Conservation (phyloP, 2,329 filamentous ascomycete species). For the Diaporthe longicolla region DNA sequence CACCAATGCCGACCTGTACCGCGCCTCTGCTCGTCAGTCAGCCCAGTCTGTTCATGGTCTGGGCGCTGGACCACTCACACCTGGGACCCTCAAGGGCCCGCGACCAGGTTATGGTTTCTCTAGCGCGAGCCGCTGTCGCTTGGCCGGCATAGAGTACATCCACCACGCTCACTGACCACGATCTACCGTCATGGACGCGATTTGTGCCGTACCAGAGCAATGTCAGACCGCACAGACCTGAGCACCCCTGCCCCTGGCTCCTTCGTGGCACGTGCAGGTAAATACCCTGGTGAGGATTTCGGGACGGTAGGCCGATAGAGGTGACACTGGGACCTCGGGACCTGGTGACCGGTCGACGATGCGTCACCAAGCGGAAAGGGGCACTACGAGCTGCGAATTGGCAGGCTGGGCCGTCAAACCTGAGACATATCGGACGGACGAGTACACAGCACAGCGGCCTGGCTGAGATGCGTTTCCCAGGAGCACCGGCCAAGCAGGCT, state of each 20-base stretch:
- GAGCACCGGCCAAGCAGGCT: background rate
- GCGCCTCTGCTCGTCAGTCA: background rate
- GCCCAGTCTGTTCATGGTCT: background rate
- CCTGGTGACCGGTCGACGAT: background rate
- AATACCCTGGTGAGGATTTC: conserved; percentile 2
- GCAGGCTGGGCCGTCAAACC: background rate
- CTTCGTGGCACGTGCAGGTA: conserved; percentile 12
- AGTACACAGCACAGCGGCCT: background rate
- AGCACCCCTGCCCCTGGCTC: background rate
- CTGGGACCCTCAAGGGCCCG: background rate
- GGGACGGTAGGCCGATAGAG: conserved; percentile 14
- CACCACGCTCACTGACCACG: background rate
- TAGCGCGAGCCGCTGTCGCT: conserved; percentile 2
- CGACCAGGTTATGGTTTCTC: background rate
- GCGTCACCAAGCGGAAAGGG: conserved; percentile 7
- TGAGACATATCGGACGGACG: conserved; percentile 10
- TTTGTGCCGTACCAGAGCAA: background rate
- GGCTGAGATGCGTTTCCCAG: background rate
- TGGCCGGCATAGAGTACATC: background rate
- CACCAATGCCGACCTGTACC: background rate
- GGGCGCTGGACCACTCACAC: background rate
- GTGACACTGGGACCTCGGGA: background rate
- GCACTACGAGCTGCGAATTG: background rate
- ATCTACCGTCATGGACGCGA: background rate
- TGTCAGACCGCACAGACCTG: background rate